Conservation (phyloP, 495 filamentous ascomycete genomes). For the Daldinia caldariorum region DNA sequence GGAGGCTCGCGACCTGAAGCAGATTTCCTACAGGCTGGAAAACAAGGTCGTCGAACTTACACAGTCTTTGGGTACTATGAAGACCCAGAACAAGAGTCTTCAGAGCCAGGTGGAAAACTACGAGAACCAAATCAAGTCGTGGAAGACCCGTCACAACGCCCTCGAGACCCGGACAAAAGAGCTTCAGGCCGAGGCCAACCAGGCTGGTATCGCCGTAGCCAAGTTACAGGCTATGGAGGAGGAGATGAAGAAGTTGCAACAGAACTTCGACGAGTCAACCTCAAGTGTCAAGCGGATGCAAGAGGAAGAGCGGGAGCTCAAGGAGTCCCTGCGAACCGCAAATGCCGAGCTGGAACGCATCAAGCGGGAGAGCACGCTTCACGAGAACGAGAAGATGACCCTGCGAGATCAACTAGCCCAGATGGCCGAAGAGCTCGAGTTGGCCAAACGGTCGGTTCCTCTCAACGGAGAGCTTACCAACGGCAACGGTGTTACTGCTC, state of each 20-base stretch:
- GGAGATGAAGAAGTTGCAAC: slow-evolving; percentile 92
- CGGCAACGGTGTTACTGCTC: slow-evolving; percentile 63
- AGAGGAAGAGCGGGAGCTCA: slow-evolving; percentile 84
- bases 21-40: slow-evolving; percentile 98
- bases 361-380: slow-evolving; percentile 71
- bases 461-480: slow-evolving; percentile 78
- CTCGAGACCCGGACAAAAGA: slow-evolving; percentile 91
- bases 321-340: slow-evolving; percentile 78
- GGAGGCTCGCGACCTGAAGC: slow-evolving; percentile 96
- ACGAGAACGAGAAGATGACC: slow-evolving; percentile 83
- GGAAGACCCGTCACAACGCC: slow-evolving; percentile 90
- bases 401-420: slow-evolving; percentile 88
- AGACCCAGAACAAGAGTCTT: slow-evolving; percentile 89
- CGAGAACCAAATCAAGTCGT: slow-evolving; percentile 93
- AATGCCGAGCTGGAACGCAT: slow-evolving; percentile 80
- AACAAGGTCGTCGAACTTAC: slow-evolving; percentile 99
- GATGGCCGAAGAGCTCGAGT: slow-evolving; percentile 90
- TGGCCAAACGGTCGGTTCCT: slow-evolving; percentile 73
- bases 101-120: slow-evolving; percentile 93
- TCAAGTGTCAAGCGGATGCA: slow-evolving; percentile 91
- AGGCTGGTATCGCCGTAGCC: slow-evolving; percentile 93
- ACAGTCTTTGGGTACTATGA: slow-evolving; percentile 89
- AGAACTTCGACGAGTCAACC: slow-evolving; percentile 83
- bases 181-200: slow-evolving; percentile 94
- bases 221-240: slow-evolving; percentile 87